Evolutionary conservation across 106 monocot genomes (phyloP).

Genomic region (Dendrobium officinale): DNA sequence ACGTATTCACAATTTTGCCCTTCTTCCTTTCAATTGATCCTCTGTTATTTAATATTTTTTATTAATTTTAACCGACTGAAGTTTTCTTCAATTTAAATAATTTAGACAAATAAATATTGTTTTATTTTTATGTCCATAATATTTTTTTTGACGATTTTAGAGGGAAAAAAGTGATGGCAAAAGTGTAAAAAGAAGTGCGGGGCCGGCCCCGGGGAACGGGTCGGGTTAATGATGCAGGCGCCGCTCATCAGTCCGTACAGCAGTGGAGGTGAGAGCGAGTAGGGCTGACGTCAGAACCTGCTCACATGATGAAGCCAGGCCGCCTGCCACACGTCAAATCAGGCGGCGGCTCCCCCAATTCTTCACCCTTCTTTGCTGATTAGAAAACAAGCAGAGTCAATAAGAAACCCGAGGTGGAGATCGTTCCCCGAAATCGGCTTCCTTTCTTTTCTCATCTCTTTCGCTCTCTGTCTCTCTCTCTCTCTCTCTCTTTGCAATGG

Average conservation of each 20-base stretch:
- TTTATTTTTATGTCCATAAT: too few species aligned
- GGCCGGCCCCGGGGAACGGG: conserved; percentile 2
- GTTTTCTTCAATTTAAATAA: too few species aligned
- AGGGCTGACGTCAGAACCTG: conserved; percentile 17
- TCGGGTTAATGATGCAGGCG: conserved; percentile 11
- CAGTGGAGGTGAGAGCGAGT: neutral
- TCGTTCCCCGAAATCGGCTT: neutral
- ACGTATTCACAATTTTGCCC: too few species aligned
- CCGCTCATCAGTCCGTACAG: conserved; percentile 9
- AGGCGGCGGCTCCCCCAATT: conserved; percentile 8
- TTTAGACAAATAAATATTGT: too few species aligned
- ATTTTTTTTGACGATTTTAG: too few species aligned
- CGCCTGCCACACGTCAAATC: conserved; percentile 19
- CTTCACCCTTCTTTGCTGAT: neutral
- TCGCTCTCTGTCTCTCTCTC: too few species aligned
- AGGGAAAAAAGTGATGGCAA: neutral
- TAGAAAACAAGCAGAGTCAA: neutral
- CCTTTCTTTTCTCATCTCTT: too few species aligned
- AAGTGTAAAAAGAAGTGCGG: neutral
- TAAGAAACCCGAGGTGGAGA: neutral
- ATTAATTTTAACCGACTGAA: too few species aligned
- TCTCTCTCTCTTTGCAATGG: neutral
- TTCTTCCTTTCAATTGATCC: too few species aligned
- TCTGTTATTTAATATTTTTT: too few species aligned
- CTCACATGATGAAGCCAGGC: neutral